Base-by-base conservation (phyloP, 1,284 basidiomycete genomes). In the Ustilago tritici region DNA sequence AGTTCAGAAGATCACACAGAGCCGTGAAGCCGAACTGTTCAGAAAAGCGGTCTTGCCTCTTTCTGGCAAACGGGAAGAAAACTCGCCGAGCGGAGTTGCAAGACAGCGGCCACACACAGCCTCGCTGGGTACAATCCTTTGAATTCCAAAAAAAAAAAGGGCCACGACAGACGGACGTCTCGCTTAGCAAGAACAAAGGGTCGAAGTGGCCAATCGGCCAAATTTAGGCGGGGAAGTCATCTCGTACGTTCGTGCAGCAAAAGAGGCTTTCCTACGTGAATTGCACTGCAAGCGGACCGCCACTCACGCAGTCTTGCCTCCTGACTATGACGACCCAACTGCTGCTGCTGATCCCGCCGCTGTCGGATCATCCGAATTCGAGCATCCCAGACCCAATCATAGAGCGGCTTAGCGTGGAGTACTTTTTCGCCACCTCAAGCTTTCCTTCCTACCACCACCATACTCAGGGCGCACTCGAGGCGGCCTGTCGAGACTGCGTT, bases 151-250 rank as follows among this genome's bases (percentile, higher is more conserved):
- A 28, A 28, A 28, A 28, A 28, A 28, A 28, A 2, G 23, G 2
- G 23, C 23, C 23, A 28, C 23, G 23, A 28, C 23, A 28, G 23
- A 28, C 23, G 3, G 23, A 28, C 23, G 43, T 46, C 43, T 46
- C 43, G 43, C 43, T 46, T 46, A 19, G 40, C 12, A 15, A n/a
- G n/a, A 11, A 4, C 43, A 46, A 41, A 41, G 15, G 10, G 10
- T 41, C 14, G 15, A 41, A 17, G 40, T 41, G 40, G 40, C 40
- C 40, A 41, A 19, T 46, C 19, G 43, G 43, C 23, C 43, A 46
- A 46, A 46, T 46, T 46, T 46, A 19, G 43, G 43, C 43, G 43
- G 43, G 43, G 43, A 46, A 46, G 43, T 7, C 43, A 19, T 19
- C n/a, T 46, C 17, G n/a, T 46, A 19, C 43, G n/a, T 19, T 46